Evolutionary conservation across 1,284 basidiomycete species (phyloP).

Genomic region (Melampsora abietis-canadensis): DNA sequence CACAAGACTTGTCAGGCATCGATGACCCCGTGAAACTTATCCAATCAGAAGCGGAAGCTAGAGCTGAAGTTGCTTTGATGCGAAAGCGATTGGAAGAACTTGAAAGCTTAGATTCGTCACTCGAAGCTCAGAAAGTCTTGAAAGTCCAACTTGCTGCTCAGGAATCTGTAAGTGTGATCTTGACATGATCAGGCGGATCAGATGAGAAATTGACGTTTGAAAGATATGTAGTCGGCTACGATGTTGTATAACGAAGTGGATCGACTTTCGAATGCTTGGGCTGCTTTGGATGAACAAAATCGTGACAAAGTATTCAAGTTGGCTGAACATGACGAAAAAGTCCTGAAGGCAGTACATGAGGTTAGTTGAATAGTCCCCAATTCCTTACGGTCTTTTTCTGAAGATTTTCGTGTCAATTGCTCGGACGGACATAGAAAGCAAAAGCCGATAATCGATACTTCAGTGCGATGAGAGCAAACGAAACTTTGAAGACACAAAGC

Average conservation of each 20-base stretch:
- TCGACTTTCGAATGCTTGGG: slow-evolving; percentile 79
- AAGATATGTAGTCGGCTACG: slow-evolving; percentile 63
- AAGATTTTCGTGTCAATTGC: background rate
- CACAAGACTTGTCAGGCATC: slow-evolving; percentile 49
- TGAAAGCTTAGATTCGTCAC: background rate
- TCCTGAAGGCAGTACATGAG: slow-evolving; percentile 57
- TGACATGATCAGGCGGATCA: slow-evolving; percentile 16
- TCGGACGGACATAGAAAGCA: slow-evolving; percentile 62
- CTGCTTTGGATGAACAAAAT: slow-evolving; percentile 75
- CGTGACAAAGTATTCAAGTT: slow-evolving; percentile 81
- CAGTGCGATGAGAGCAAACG: slow-evolving; percentile 82
- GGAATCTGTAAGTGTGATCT: slow-evolving; percentile 53
- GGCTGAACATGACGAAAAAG: slow-evolving; percentile 69
- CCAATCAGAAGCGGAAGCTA: slow-evolving; percentile 37
- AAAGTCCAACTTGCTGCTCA: slow-evolving; percentile 54
- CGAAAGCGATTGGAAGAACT: slow-evolving; percentile 19
- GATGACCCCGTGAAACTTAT: slow-evolving; percentile 25
- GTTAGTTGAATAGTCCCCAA: slow-evolving; percentile 44
- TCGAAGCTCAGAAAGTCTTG: slow-evolving; percentile 27
- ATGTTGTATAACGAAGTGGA: slow-evolving; percentile 81
- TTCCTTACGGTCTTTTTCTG: slow-evolving; percentile 21
- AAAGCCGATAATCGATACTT: slow-evolving; percentile 95
- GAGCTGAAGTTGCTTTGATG: slow-evolving; percentile 17
- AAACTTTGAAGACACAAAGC: slow-evolving; percentile 72
- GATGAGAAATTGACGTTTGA: slow-evolving; percentile 12